Conservation (phyloP, 768 basidiomycete genomes). For the Cystobasidiopsis lactophilus region DNA sequence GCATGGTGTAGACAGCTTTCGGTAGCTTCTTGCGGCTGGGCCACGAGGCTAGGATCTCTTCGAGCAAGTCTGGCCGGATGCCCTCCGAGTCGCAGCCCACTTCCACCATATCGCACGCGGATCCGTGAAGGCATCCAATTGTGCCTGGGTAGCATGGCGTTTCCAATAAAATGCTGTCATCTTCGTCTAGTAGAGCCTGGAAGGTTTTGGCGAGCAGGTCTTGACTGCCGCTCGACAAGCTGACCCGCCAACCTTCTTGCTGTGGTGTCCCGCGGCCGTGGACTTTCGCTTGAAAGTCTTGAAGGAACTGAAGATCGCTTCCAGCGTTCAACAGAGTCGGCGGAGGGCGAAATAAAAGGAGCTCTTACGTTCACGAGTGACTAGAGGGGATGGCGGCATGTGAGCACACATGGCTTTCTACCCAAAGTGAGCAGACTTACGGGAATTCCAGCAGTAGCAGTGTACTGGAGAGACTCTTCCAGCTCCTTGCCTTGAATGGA, state of each 20-base stretch:
- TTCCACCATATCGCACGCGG: slow-evolving; percentile 23
- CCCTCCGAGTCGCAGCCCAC: slow-evolving; percentile 55
- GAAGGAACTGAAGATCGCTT: slow-evolving; percentile 42
- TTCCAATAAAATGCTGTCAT: slow-evolving; percentile 62
- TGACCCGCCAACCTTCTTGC: slow-evolving; percentile 47
- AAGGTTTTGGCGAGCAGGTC: slow-evolving; percentile 72
- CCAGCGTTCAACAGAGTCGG: too few relatives aligned
- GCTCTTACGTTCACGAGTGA: too few relatives aligned
- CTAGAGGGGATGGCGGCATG: too few relatives aligned
- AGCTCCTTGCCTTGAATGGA: slow-evolving; percentile 40
- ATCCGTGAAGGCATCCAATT: slow-evolving; percentile 20
- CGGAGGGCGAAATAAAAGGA: too few relatives aligned
- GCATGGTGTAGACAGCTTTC: slow-evolving; percentile 56
- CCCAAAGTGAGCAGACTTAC: slow-evolving; percentile 31
- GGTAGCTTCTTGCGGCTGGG: slow-evolving; percentile 47
- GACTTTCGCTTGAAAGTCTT: slow-evolving; percentile 42
- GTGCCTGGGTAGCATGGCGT: slow-evolving; percentile 40
- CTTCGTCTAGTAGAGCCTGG: slow-evolving; percentile 45
- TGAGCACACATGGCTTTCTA: too few relatives aligned
- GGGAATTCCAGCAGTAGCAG: slow-evolving; percentile 45
- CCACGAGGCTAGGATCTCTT: slow-evolving; percentile 50
- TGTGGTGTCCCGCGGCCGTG: slow-evolving; percentile 35
- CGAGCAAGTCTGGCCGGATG: slow-evolving; percentile 38
- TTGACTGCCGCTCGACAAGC: slow-evolving; percentile 65
- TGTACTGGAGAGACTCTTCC: slow-evolving; percentile 48